Conservation (phyloP, 371 early-diverging fungal genomes). For the Blyttiomyces sp. region DNA sequence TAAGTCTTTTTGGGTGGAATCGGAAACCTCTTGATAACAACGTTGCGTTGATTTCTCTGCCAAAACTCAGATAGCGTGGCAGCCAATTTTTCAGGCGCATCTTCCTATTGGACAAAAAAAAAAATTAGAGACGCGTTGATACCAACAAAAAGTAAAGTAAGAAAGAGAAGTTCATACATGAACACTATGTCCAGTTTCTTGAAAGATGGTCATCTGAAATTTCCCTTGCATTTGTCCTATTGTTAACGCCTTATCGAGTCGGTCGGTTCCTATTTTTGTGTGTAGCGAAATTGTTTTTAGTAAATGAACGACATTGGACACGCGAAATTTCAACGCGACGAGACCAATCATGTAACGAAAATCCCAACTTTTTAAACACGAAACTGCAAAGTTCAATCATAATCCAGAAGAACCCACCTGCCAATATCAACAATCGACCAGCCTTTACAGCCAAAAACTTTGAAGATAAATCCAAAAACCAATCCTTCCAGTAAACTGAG, state of each 20-base stretch:
- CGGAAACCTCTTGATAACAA: conserved; percentile 41
- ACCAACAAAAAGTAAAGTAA: not conserved
- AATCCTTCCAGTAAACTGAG: conserved; percentile 79
- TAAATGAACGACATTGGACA: too few species aligned
- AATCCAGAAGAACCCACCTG: too few species aligned
- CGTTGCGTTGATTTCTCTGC: conserved; percentile 61
- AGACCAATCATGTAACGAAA: too few species aligned
- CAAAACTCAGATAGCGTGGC: conserved; percentile 70
- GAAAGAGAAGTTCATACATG: conserved; percentile 42
- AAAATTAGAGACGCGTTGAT: not conserved
- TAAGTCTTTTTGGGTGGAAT: too few species aligned
- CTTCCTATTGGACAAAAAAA: conserved; percentile 52
- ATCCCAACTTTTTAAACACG: too few species aligned
- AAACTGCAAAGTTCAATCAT: too few species aligned
- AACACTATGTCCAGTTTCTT: conserved; percentile 81
- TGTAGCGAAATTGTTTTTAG: too few species aligned
- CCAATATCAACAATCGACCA: conserved; percentile 80
- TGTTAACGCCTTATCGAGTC: conserved; percentile 84
- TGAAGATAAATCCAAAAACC: conserved; percentile 80
- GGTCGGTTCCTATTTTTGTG: too few species aligned
- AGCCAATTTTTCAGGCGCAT: conserved; percentile 74
- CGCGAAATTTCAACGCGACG: too few species aligned
- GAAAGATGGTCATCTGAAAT: conserved; percentile 82
- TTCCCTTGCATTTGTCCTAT: conserved; percentile 96
- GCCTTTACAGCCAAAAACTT: conserved; percentile 71